A percentile compares a stretch with the other conserved stretches of the same genome.
phyloP scores from a whole-genome alignment of 2,329 filamentous ascomycete species.

The Nemania abortiva region DNA sequence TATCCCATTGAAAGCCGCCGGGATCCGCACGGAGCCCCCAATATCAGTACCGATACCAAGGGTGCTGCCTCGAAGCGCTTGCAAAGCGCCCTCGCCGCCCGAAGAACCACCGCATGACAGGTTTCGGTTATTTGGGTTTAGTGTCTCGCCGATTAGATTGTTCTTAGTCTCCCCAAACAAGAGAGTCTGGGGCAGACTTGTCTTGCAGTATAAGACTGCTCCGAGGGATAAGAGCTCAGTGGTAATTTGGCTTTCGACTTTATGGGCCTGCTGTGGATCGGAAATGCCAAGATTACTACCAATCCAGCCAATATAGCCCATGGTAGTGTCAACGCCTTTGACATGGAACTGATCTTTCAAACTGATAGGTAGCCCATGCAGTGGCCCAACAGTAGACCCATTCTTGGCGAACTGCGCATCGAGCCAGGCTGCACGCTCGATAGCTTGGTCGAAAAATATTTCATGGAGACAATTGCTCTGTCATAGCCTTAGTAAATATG shows the following conservation, averaged over 20 bases:
- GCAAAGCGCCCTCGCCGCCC: conserved; percentile 65
- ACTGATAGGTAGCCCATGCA: conserved; percentile 46
- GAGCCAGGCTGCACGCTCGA: conserved; percentile 53
- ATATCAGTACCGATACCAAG: conserved; percentile 62
- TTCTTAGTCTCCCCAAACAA: conserved; percentile 69
- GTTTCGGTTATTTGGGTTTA: conserved; percentile 71
- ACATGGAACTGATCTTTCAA: conserved; percentile 48
- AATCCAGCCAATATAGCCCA: conserved; percentile 49
- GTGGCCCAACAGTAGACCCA: conserved; percentile 58
- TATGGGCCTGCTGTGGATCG: conserved; percentile 49
- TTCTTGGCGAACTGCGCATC: conserved; percentile 56
- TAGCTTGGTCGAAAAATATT: conserved; percentile 43
- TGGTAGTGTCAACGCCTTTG: conserved; percentile 44
- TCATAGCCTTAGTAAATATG: conserved; percentile 14
- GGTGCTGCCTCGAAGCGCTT: conserved; percentile 56
- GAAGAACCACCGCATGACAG: conserved; percentile 72
- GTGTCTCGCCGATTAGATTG: conserved; percentile 69
- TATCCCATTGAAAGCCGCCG: conserved; percentile 58
- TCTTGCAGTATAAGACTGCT: conserved; percentile 58
- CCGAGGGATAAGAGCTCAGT: conserved; percentile 51
- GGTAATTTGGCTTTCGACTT: conserved; percentile 31
- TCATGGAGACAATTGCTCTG: conserved; percentile 50
- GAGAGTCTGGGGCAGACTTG: conserved; percentile 69
- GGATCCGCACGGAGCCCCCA: conserved; percentile 59
- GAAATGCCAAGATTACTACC: conserved; percentile 50